Evolutionary conservation across 176 grass and related monocot species (phyloP).

Genomic region (Paspalum vaginatum): DNA sequence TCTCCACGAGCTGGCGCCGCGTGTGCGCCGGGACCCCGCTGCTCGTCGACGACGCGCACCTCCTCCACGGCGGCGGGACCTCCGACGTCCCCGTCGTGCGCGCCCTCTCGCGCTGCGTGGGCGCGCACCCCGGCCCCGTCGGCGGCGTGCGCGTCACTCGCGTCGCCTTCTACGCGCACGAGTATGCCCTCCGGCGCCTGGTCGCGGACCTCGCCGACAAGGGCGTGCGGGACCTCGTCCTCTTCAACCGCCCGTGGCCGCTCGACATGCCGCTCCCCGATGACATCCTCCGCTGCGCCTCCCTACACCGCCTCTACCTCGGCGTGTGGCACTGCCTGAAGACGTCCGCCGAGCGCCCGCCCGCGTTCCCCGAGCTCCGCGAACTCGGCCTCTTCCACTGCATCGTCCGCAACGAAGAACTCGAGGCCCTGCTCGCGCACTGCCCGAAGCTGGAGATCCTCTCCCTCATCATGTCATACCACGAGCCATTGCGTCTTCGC

Average conservation of each 20-base stretch:
- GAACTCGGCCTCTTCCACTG: slow-evolving; percentile 40
- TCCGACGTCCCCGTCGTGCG: neutral
- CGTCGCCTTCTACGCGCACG: slow-evolving; percentile 30
- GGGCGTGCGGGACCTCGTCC: slow-evolving; percentile 39
- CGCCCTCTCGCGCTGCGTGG: slow-evolving; percentile 27
- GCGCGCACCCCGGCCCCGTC: slow-evolving; percentile 44
- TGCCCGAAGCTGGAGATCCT: slow-evolving; percentile 40
- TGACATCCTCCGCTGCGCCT: slow-evolving; percentile 26
- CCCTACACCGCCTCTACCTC: slow-evolving; percentile 41
- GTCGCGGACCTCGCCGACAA: slow-evolving; percentile 37
- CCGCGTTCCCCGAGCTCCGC: slow-evolving; percentile 19
- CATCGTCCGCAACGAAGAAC: neutral
- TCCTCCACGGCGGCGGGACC: neutral
- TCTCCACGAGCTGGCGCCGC: slow-evolving; percentile 37
- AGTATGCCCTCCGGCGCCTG: slow-evolving; percentile 30
- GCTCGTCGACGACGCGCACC: slow-evolving; percentile 47
- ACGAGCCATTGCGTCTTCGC: neutral
- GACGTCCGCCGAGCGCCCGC: neutral
- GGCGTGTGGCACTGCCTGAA: slow-evolving; percentile 36
- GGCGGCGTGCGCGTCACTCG: slow-evolving; percentile 24
- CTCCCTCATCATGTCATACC: slow-evolving; percentile 14
- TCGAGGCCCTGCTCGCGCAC: slow-evolving; percentile 27
- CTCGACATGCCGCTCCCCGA: slow-evolving; percentile 47
- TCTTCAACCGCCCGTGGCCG: slow-evolving; percentile 46
- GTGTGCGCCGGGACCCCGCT: slow-evolving; percentile 38